These are phyloP conservation scores for Talaromyces ruber DNA, from an alignment of 495 filamentous ascomycete genomes.

Conservation along the genomic window DNA sequence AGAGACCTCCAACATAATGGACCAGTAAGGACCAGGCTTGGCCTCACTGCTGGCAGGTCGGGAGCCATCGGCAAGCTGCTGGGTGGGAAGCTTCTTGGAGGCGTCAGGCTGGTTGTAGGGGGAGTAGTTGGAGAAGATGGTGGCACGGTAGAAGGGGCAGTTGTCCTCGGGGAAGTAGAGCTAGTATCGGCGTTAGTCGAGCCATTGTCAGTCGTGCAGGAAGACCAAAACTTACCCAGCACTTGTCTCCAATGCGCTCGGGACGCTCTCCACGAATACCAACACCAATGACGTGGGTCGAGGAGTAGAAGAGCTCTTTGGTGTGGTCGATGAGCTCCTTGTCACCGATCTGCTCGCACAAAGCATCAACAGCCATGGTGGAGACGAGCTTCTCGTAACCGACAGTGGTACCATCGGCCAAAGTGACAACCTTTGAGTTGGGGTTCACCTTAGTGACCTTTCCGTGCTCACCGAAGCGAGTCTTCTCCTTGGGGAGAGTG, in stretches of 20 bases:
- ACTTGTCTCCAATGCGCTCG: constrained; percentile 98
- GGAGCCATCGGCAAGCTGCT: constrained; percentile 76
- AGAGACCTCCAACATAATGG: constrained; percentile 98
- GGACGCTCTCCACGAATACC: constrained; percentile 87
- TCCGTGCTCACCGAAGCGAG: constrained; percentile 76
- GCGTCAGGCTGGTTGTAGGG: constrained; percentile 90
- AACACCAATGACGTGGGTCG: constrained; percentile 94
- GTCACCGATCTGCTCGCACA: constrained; percentile 83
- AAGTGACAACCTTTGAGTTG: constrained; percentile 68
- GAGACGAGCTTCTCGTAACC: constrained; percentile 86
- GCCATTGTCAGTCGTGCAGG: neutral
- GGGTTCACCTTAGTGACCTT: constrained; percentile 80
- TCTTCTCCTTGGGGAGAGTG: constrained; percentile 88
- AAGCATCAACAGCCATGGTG: constrained; percentile 92
- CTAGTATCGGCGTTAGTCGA: constrained; percentile 23
- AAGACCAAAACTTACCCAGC: constrained; percentile 59
- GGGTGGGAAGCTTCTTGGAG: constrained; percentile 76
- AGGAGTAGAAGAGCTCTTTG: constrained; percentile 94
- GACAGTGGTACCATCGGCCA: constrained; percentile 83
- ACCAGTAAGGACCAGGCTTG: constrained; percentile 94
- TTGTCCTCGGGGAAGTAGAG: constrained; percentile 99
- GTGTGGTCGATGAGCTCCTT: constrained; percentile 70
- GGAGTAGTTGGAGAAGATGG: constrained; percentile 99
- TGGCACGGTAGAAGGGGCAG: constrained; percentile 99
- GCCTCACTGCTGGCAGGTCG: constrained; percentile 59